Base-by-base conservation (phyloP, 1,139 yeast genomes). In the Blastobotrys illinoisensis region DNA sequence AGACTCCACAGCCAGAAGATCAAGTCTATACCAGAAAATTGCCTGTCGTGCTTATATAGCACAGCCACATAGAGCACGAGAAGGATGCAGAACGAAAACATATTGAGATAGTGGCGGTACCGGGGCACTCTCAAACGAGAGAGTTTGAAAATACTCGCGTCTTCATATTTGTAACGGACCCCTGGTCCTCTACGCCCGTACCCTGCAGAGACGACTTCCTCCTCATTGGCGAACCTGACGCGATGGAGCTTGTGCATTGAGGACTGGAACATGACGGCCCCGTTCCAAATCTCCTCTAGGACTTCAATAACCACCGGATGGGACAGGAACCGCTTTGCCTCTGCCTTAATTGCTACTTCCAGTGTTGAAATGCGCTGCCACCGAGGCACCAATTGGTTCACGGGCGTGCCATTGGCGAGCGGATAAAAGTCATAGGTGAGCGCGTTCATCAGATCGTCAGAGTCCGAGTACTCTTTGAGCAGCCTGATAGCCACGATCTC, bases 281-380 rank as follows among this genome's bases (percentile, higher is more conserved):
- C 86, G 58, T 78, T 76, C 74, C 83, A 81, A 49, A 82, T 76
- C 53, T 79, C 74, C 51, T 79, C 78, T 52, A 82, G 65, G 1
- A 80, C 77, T 43, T 77, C 74, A 2, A 78, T 74, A 3, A 82
- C 77, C 16, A 79, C 74, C 0, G 86, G 86, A 62, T 81, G 85
- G 1, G 83, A 77, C 51, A 82, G 69, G 57, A 82, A 79, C 58
- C 72, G 72, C 60, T 82, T 82, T 2, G 85, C 79, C 57, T 79
- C 78, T 16, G 83, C 76, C 52, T 80, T 71, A 47, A 82, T 77
- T 13, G 83, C 78, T 48, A 82, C 68, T 61, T 82, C 86, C 50
- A 82, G 67, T 0, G 85, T 78, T 46, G 79, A 78, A 58, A 80
- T 79, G 50, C 82, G 69, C 14, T 83, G 64, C 77, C 77, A 54